A percentile compares a stretch with the other conserved stretches of the same genome.
These are phyloP conservation scores for Beauveria medogensis DNA, from an alignment of 2,329 filamentous ascomycete genomes.

Conservation along the genomic window DNA sequence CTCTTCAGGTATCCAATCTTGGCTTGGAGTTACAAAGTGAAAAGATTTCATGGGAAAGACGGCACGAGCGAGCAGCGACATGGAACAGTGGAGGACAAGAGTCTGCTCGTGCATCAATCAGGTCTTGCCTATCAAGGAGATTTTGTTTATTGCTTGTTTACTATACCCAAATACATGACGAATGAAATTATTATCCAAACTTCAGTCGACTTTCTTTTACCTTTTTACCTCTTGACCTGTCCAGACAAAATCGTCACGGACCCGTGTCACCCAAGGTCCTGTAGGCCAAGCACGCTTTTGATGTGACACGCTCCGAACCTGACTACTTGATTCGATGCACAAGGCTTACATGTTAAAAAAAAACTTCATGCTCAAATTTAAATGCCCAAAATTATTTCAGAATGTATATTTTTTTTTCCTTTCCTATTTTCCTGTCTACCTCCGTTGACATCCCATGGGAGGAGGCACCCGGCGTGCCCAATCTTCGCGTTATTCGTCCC, in stretches of 20 bases:
- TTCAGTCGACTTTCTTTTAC: too few relatives aligned
- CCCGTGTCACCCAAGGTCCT: too few relatives aligned
- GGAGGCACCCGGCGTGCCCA: neutral
- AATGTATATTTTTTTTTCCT: neutral
- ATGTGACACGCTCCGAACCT: too few relatives aligned
- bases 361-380: neutral
- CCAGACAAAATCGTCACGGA: too few relatives aligned
- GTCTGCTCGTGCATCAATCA: neutral
- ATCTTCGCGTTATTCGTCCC: neutral
- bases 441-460: neutral
- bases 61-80: neutral
- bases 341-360: too few relatives aligned
- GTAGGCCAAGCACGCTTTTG: too few relatives aligned
- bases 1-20: neutral
- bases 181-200: neutral
- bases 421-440: slow-evolving; percentile 5
- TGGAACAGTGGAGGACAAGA: neutral
- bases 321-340: neutral
- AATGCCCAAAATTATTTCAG: neutral
- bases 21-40: neutral
- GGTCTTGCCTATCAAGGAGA: neutral
- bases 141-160: slow-evolving; percentile 8
- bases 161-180: slow-evolving; percentile 11
- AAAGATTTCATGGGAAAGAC: neutral
- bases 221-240: too few relatives aligned